A percentile compares a stretch with the other conserved stretches of the same genome.
Conservation (phyloP, 2,329 filamentous ascomycete genomes). For the Diaporthe sp. region DNA sequence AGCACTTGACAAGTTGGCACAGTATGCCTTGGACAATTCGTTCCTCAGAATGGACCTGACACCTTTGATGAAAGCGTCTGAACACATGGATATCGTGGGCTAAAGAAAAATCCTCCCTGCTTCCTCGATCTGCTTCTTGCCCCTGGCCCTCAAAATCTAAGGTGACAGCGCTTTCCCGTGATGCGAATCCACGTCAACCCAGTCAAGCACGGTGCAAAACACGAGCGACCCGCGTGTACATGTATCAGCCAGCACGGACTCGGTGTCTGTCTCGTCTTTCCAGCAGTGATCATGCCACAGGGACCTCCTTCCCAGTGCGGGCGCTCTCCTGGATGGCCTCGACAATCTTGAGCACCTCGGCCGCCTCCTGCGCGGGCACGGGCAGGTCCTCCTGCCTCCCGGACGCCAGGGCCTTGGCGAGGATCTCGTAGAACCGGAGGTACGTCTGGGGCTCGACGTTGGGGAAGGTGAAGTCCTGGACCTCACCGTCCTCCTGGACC, state of each 20-base stretch:
- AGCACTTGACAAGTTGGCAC: background rate
- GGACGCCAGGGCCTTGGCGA: conserved; percentile 61
- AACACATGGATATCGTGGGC: background rate
- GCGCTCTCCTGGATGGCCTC: conserved; percentile 67
- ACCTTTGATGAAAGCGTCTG: background rate
- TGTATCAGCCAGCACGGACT: background rate
- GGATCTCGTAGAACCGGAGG: conserved; percentile 72
- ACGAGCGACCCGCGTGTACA: background rate
- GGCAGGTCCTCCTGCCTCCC: conserved; percentile 66
- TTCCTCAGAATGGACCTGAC: background rate
- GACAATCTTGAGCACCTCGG: conserved; percentile 66
- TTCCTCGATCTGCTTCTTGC: background rate
- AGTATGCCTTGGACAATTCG: no score
- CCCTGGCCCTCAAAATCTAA: background rate
- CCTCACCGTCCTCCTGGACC: conserved; percentile 63
- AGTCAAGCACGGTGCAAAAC: background rate
- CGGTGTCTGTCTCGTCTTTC: no score
- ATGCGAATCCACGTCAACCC: background rate
- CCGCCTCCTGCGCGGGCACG: conserved; percentile 65
- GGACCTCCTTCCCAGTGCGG: conserved; percentile 61
- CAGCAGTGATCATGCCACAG: conserved; percentile 16
- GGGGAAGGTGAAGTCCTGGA: conserved; percentile 64
- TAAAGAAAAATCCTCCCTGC: background rate
- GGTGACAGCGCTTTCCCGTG: background rate
- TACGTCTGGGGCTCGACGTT: conserved; percentile 78